Conservation (phyloP, 805 yeast species). For the Citeromyces matritensis region DNA sequence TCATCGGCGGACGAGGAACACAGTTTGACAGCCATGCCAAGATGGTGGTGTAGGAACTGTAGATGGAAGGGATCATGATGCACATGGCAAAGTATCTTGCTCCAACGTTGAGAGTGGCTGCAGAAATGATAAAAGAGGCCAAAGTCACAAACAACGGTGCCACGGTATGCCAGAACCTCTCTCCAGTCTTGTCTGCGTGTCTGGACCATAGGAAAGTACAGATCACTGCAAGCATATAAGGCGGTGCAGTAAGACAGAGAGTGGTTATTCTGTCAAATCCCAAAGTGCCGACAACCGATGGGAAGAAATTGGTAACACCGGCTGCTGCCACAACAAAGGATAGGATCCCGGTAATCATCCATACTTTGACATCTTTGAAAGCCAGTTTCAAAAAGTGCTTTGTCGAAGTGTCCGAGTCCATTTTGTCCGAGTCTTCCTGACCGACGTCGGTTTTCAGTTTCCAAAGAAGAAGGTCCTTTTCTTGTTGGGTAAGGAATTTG, state of each 20-base stretch:
- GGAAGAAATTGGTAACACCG: conserved; percentile 27
- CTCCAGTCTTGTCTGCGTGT: conserved; percentile 42
- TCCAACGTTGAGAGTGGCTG: conserved; percentile 33
- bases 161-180: conserved; percentile 33
- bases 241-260: conserved; percentile 44
- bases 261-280: conserved; percentile 33
- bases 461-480: no score
- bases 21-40: conserved; percentile 42
- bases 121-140: conserved; percentile 30
- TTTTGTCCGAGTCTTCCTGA: background rate
- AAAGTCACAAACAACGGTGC: conserved; percentile 25
- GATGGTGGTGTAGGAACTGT: conserved; percentile 35
- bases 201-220: conserved; percentile 35
- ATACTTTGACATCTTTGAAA: conserved; percentile 1
- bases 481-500: conserved; percentile 12
- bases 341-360: background rate
- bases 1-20: conserved; percentile 41
- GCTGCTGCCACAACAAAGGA: conserved; percentile 1
- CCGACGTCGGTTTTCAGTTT: conserved; percentile 1
- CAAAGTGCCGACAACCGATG: conserved; percentile 41
- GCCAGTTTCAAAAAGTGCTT: conserved; percentile 1
- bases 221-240: no score
- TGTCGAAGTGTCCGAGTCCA: background rate
- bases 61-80: conserved; percentile 38
- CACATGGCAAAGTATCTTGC: conserved; percentile 49